A percentile compares a stretch with the other conserved stretches of the same genome.
Conservation (phyloP, 2,329 filamentous ascomycete genomes). For the Diaporthe vaccinii region DNA sequence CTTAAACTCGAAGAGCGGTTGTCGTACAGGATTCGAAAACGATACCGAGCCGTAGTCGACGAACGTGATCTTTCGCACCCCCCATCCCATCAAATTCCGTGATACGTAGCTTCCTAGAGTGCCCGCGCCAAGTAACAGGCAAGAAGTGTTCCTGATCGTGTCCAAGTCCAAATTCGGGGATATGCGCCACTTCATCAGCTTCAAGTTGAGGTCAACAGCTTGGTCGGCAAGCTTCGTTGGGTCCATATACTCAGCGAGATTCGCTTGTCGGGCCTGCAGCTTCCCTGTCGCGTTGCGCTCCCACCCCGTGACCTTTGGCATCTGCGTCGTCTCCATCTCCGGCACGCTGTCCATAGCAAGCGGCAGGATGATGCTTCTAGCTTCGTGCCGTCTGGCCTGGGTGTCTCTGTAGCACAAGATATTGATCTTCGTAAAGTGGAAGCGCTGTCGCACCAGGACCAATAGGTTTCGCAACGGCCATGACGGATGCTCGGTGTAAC, state of each 20-base stretch:
- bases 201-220: slow-evolving; percentile 94
- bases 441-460: slow-evolving; percentile 85
- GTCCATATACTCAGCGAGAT: slow-evolving; percentile 94
- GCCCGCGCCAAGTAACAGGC: slow-evolving; percentile 90
- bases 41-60: slow-evolving; percentile 94
- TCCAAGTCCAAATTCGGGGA: slow-evolving; percentile 90
- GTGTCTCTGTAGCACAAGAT: slow-evolving; percentile 93
- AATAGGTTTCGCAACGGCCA: slow-evolving; percentile 95
- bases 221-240: slow-evolving; percentile 89
- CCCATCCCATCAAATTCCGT: slow-evolving; percentile 93
- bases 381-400: slow-evolving; percentile 81
- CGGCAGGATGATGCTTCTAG: slow-evolving; percentile 83
- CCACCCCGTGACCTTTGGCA: slow-evolving; percentile 97
- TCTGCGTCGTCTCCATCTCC: slow-evolving; percentile 60
- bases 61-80: slow-evolving; percentile 94
- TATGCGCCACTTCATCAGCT: slow-evolving; percentile 99
- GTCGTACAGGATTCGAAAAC: slow-evolving; percentile 95
- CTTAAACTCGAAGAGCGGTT: slow-evolving; percentile 90
- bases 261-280: slow-evolving; percentile 81
- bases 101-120: slow-evolving; percentile 96
- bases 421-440: slow-evolving; percentile 81
- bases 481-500: slow-evolving; percentile 86
- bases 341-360: slow-evolving; percentile 68
- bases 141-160: slow-evolving; percentile 89
- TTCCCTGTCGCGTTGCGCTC: slow-evolving; percentile 86